Base-by-base conservation (phyloP, 495 filamentous ascomycete species). In the Viridothelium virens region DNA sequence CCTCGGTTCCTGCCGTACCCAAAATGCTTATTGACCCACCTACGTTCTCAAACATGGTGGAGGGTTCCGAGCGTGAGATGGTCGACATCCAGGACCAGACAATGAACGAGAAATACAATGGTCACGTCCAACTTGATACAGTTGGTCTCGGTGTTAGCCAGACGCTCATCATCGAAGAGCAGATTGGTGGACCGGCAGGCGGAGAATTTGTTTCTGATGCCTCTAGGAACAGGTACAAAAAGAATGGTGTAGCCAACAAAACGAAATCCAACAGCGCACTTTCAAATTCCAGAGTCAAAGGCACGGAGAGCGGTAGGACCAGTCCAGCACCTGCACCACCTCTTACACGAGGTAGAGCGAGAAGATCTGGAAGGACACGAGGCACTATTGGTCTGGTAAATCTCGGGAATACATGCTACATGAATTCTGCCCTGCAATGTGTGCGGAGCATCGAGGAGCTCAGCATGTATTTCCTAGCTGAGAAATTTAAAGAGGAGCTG, bases 391-490 rank as follows among this genome's bases (percentile, higher is more conserved):
- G 94, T 38, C 77, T 98, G 56, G 86, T 83, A 64, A 98, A 98
- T 71, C 77, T 97, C 36, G 94, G 94, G 18, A 98, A 98, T 70
- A 97, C 94, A 0, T 98, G 94, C 77, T 98, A 97, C 76, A 96
- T 97, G 91, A 97, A 97, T 77, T 96, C 94, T 16, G 94, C 95
- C 31, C 77, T 97, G 62, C 94, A 98, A 74, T 97, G 94, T 73
- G 82, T 98, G 47, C 85, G 92, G 41, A 92, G 88, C 68, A 89
- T 96, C 2, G 90, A 95, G 68, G 94, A 98, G 76, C 79, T 98
- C 71, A 91, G 90, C 5, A 84, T 88, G 66, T 98, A 96, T 76
- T 97, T 97, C 75, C 77, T 97, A 25, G 75, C 85, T 84, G 74
- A 76, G 83, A 79, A 86, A 66, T 89, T 89, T 72, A 86, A 88